These are phyloP conservation scores for Sphaerosporella brunnea DNA, from an alignment of 495 filamentous ascomycete species.

Conservation along the genomic window DNA sequence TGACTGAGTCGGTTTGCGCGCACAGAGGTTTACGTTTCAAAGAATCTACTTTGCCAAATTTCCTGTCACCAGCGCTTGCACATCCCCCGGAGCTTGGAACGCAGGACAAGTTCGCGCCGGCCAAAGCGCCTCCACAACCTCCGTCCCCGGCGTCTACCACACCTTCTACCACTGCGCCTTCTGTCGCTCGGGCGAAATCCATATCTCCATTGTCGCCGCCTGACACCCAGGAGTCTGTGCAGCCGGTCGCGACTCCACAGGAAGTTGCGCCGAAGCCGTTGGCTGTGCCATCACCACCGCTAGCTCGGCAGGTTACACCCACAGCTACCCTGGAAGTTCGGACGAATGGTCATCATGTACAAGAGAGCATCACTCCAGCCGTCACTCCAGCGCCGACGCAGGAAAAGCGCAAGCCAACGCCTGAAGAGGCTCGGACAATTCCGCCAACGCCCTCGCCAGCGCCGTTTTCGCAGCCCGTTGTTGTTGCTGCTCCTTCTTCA, in stretches of 20 bases:
- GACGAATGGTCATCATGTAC: slow-evolving; percentile 5
- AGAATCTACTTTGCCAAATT: slow-evolving; percentile 14
- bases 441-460: slow-evolving; percentile 2
- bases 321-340: slow-evolving; percentile 2
- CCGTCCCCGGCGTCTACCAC: no score
- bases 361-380: not conserved
- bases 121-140: no score
- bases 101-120: not conserved
- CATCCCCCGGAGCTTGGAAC: slow-evolving; percentile 20
- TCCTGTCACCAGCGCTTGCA: slow-evolving; percentile 10
- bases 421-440: not conserved
- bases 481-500: not conserved
- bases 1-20: not conserved
- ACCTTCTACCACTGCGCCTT: no score
- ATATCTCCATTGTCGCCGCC: no score
- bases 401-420: not conserved
- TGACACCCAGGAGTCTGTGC: no score
- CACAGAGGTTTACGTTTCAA: slow-evolving; percentile 21
- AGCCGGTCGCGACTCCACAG: no score
- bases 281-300: not conserved
- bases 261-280: not conserved
- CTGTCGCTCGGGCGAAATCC: no score
- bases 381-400: not conserved
- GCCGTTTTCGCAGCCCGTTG: not conserved
- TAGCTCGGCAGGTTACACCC: not conserved